Evolutionary conservation across 495 filamentous ascomycete genomes (phyloP), one percentile per base, ranked within the genome.

Genomic region (Lichenothelia convexa): DNA sequence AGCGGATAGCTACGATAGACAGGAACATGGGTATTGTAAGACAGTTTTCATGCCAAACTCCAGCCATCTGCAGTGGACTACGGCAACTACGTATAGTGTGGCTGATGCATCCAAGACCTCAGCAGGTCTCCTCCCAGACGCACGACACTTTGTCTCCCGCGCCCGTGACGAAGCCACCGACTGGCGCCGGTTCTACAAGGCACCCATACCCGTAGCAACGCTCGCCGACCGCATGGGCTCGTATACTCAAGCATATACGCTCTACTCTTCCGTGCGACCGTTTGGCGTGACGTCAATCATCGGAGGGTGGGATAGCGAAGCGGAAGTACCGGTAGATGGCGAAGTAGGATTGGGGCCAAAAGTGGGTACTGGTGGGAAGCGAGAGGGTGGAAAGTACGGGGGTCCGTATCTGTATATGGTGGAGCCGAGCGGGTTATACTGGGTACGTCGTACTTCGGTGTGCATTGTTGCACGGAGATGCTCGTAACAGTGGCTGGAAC

Each of bases 351-450:
- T 43, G 41, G 85, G 85, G 11, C 85, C 85, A 21, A 61, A 65
- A 21, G 65, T 68, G 24, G 85, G 85, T 44, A 67, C 79, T 17
- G 85, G 85, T 39, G 85, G 84, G 40, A 87, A 83, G 62, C 65
- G 71, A 16, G 57, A 72, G 33, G 78, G 70, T 41, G 69, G 70
- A 42, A 78, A 77, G 54, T 70, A 78, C 48, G 89, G 87, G 49
- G 89, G 86, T 1, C 89, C 89, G 21, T 82, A 70, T 30, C 68
- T 97, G 36, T 95, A 93, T 67, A 97, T 97, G 89, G 82, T 95
- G 50, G 89, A 97, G 63, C 89, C 89, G 32, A 93, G 83, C 53
- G 89, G 89, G 36, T 58, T 86, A 38, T 93, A 92, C 61, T 97
- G 89, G 89, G 75, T 80, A 67, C 35, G 61, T 40, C 18, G 35